phyloP scores from a whole-genome alignment of 2,329 filamentous ascomycete genomes.

The Phialophora tarda region DNA sequence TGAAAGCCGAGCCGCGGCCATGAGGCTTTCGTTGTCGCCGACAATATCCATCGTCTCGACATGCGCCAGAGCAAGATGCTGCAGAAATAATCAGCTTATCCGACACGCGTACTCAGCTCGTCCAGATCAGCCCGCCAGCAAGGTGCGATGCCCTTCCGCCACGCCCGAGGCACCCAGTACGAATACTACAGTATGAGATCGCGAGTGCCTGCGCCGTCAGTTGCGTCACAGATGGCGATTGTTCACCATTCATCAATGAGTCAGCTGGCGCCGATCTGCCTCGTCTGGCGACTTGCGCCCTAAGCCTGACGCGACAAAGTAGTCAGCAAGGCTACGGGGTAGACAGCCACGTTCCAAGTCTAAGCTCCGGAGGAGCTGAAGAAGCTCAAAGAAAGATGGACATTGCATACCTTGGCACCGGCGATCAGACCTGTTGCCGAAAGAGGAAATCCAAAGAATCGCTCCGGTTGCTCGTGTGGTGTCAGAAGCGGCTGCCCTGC shows the following conservation, averaged over 20 bases:
- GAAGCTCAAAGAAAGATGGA: not conserved
- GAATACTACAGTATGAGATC: not conserved
- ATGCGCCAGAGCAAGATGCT: too few relatives aligned
- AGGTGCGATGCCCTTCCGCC: too few relatives aligned
- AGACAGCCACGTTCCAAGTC: not conserved
- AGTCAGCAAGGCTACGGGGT: conserved; percentile 12
- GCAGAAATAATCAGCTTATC: too few relatives aligned
- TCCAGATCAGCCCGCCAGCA: not conserved
- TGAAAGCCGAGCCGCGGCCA: too few relatives aligned
- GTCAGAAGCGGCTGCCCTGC: not conserved
- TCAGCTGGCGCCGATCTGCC: conserved; percentile 12
- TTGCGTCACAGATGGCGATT: not conserved
- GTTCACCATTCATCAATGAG: conserved; percentile 8
- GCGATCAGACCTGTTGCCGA: conserved; percentile 9
- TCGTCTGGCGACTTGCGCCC: not conserved
- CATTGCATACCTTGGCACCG: not conserved
- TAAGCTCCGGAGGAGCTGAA: not conserved
- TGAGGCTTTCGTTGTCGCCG: too few relatives aligned
- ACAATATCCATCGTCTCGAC: too few relatives aligned
- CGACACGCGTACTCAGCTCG: not conserved
- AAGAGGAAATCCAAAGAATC: conserved; percentile 16
- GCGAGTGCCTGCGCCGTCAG: not conserved
- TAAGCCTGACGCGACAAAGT: not conserved
- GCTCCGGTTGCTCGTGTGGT: conserved; percentile 14
- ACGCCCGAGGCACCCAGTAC: not conserved